phyloP scores from a whole-genome alignment of 2,329 filamentous ascomycete genomes.

The Pleoardoris graminearum region DNA sequence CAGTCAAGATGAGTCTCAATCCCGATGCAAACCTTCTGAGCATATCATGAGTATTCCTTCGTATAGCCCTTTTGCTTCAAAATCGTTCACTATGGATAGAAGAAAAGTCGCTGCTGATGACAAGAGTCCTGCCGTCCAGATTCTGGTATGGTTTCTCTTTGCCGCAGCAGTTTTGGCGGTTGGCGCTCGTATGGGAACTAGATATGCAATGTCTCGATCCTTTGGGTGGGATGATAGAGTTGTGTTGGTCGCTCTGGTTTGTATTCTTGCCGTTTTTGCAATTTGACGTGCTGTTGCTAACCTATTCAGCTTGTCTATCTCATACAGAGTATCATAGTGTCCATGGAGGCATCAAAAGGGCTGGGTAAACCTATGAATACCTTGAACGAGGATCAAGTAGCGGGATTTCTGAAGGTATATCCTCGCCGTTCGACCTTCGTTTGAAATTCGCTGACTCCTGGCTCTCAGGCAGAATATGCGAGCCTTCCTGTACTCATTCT shows the following conservation, averaged over 20 bases:
- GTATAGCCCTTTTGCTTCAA: too few relatives aligned
- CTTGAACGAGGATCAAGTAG: conserved; percentile 14
- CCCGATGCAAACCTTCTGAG: too few relatives aligned
- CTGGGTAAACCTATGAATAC: conserved; percentile 25
- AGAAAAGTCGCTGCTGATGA: conserved; percentile 22
- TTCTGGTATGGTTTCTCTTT: conserved; percentile 27
- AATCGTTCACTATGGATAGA: too few relatives aligned
- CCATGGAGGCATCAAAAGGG: conserved; percentile 21
- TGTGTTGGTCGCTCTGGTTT: conserved; percentile 22
- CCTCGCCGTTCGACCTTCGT: too few relatives aligned
- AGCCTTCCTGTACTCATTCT: too few relatives aligned
- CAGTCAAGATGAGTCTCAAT: too few relatives aligned
- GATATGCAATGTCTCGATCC: conserved; percentile 22
- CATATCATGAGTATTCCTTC: too few relatives aligned
- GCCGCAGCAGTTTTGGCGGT: conserved; percentile 24
- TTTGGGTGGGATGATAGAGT: conserved; percentile 11
- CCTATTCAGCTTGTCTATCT: too few relatives aligned
- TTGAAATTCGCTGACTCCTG: too few relatives aligned
- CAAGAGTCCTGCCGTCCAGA: conserved; percentile 28
- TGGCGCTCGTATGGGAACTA: conserved; percentile 24
- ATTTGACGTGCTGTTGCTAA: background rate
- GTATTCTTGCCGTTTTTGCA: background rate
- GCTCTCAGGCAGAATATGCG: too few relatives aligned
- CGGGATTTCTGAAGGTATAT: conserved; percentile 4
- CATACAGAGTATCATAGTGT: too few relatives aligned